These are phyloP conservation scores for Saksenaea oblongispora DNA, from an alignment of 371 early-diverging fungal genomes.

Conservation along the genomic window DNA sequence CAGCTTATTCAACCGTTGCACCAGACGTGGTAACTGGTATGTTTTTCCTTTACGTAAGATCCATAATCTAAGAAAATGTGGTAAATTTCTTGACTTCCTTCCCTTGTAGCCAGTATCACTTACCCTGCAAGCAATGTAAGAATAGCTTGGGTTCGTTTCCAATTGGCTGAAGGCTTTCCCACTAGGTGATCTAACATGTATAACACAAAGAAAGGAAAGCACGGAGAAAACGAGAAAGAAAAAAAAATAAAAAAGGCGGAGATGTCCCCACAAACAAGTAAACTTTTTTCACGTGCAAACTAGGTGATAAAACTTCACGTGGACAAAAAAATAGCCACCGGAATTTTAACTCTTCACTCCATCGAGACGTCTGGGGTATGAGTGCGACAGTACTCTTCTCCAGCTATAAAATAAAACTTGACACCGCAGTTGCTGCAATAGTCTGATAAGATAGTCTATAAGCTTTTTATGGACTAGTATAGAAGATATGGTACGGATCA, in stretches of 20 bases:
- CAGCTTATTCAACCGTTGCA: conserved; percentile 27
- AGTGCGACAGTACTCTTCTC: too few relatives aligned
- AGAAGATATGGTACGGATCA: too few relatives aligned
- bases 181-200: conserved; percentile 89
- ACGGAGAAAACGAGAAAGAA: conserved; percentile 1
- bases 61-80: conserved; percentile 34
- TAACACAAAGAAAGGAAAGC: conserved; percentile 7
- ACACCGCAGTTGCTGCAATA: too few relatives aligned
- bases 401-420: too few relatives aligned
- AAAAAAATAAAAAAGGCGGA: not conserved
- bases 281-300: too few relatives aligned
- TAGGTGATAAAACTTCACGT: too few relatives aligned
- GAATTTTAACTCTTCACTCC: too few relatives aligned
- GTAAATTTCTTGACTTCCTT: not conserved
- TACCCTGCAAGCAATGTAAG: conserved; percentile 66
- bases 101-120: not conserved
- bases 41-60: conserved; percentile 37
- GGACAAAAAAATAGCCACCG: too few relatives aligned
- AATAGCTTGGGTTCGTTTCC: conserved; percentile 81
- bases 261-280: not conserved
- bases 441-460: too few relatives aligned
- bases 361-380: too few relatives aligned
- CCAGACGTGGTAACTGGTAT: conserved; percentile 17
- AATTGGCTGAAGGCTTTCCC: conserved; percentile 90
- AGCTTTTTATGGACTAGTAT: too few relatives aligned